A percentile compares a stretch with the other conserved stretches of the same genome.
Conservation (phyloP, 306 rosid species). For the Vigna hirtella region DNA sequence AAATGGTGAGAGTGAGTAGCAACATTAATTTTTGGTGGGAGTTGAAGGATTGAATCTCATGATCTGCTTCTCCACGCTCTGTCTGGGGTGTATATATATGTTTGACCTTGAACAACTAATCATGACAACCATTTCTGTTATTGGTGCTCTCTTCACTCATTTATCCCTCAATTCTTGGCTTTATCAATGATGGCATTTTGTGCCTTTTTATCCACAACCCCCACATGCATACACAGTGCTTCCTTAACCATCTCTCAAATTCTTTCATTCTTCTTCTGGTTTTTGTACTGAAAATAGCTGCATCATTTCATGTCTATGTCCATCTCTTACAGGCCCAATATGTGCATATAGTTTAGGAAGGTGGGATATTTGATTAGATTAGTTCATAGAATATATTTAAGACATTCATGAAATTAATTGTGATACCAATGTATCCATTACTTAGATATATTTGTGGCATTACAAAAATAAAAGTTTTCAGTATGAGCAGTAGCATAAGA, state of each 20-base stretch:
- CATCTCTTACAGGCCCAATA: too few species aligned
- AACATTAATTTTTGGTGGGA: conserved; percentile 44
- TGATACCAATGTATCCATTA: too few species aligned
- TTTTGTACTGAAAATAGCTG: neutral
- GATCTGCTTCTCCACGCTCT: conserved; percentile 52
- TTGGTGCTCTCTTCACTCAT: conserved; percentile 46
- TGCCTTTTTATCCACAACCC: conserved; percentile 51
- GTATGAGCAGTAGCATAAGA: too few species aligned
- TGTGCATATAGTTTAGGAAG: too few species aligned
- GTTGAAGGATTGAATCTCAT: conserved; percentile 48
- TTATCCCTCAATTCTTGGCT: conserved; percentile 52
- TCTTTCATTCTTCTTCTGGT: neutral
- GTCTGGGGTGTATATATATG: conserved; percentile 14
- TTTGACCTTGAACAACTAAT: conserved; percentile 46
- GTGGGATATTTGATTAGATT: too few species aligned
- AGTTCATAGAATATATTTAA: too few species aligned
- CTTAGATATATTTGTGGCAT: too few species aligned
- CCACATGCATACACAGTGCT: conserved; percentile 53
- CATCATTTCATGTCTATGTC: neutral
- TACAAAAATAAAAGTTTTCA: too few species aligned
- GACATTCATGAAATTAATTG: too few species aligned
- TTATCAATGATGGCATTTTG: conserved; percentile 48
- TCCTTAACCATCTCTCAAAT: conserved; percentile 38
- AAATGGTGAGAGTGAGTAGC: conserved; percentile 15
- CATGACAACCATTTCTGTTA: conserved; percentile 58